A percentile compares a stretch with the other conserved stretches of the same genome.
Evolutionary conservation across 176 grass and related monocot species (phyloP).

Genomic region (Dendrocalamus sinicus): DNA sequence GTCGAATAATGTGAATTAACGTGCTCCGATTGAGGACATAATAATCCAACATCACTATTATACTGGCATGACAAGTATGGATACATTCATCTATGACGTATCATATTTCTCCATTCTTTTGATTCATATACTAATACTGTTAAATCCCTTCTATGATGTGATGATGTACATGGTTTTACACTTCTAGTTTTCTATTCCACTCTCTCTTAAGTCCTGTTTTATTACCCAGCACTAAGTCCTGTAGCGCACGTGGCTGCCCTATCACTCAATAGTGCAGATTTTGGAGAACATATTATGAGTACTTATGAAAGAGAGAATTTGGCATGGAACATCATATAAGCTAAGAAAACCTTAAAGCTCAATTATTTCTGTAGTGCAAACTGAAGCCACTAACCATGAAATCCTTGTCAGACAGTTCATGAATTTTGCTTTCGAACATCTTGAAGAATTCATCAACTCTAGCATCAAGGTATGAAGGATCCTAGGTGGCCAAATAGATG

Average conservation of each 20-base stretch:
- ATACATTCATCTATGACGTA: slow-evolving; percentile 1
- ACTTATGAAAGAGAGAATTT: not conserved
- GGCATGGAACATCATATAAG: not conserved
- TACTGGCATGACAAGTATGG: not conserved
- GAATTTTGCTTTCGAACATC: slow-evolving; percentile 78
- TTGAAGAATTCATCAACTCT: slow-evolving; percentile 84
- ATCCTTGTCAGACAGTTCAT: slow-evolving; percentile 80
- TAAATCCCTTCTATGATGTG: slow-evolving; percentile 5
- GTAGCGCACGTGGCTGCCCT: not conserved
- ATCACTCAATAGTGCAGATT: not conserved
- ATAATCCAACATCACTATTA: not conserved
- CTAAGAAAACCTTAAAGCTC: slow-evolving; percentile 4
- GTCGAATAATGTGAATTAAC: not conserved
- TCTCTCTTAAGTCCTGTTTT: not conserved
- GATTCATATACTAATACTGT: not conserved
- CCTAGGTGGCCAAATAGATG: slow-evolving; percentile 48
- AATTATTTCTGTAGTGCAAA: slow-evolving; percentile 18
- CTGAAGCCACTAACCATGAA: slow-evolving; percentile 65
- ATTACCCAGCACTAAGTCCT: not conserved
- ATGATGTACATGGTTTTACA: not conserved
- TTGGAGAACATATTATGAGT: not conserved
- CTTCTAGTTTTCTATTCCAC: not conserved
- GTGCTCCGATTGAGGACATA: not conserved
- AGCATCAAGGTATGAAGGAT: slow-evolving; percentile 72
- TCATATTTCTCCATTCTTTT: not conserved